Base-by-base conservation (phyloP, 306 rosid species). In the Quercus robur region DNA sequence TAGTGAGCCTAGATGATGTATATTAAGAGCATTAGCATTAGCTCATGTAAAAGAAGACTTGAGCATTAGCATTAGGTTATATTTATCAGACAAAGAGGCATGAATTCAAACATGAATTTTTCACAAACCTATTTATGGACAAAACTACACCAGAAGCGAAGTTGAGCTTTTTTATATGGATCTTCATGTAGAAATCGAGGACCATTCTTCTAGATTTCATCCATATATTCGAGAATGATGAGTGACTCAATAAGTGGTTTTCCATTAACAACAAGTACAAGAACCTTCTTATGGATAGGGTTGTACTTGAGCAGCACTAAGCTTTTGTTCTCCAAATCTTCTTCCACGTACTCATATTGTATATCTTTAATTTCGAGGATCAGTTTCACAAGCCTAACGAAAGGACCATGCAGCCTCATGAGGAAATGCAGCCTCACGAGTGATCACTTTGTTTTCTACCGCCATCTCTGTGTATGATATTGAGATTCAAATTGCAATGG, bases 211-310 rank as follows among this genome's bases (percentile, higher is more conserved):
- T 84, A 86, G 62, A 77, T 72, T 46, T 86, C 85, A 14, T 84
- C 84, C 26, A 86, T 79, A 3, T 85, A 85, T 44, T 85, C 86
- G 3, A 85, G 44, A 38, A 85, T 85, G 31, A 71, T 57, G 26
- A 26, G 0, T 5, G 86, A 85, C 6, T 85, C 82, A 57, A 71
- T 2, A n/a, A 85, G 57, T 23, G 84, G 71, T 11, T 85, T 85
- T 71, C 74, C 86, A 38, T 85, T 75, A 54, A 81, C 84, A 54
- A 85, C 79, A 33, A 78, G 88, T 0, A 78, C 85, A 23, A 85
- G 85, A 33, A 85, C 85, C 54, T 81, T 81, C 84, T 83, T 75
- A 79, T 86, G n/a, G 23, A 86, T 75, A 12, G 84, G 87, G 12
- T 83, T 86, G 75, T 81, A 75, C 62, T 81, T 59, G 54, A 83